Conservation (phyloP, 345 rosid genomes). For the Cardiospermum halicacabum region DNA sequence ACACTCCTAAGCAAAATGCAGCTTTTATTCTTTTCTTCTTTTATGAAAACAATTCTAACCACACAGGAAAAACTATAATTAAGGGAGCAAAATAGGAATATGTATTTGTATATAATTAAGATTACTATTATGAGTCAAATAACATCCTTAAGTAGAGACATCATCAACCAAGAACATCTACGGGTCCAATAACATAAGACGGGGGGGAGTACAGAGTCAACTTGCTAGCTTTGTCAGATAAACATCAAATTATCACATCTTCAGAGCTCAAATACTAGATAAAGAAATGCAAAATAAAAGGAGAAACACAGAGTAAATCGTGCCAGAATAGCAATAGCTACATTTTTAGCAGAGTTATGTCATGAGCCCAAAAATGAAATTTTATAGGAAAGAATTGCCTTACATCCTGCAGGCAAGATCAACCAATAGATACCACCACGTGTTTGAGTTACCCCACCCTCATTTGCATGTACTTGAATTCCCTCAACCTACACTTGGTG, state of each 20-base stretch:
- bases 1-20: too few relatives aligned
- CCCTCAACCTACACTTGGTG: slow-evolving; percentile 75
- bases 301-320: background rate
- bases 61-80: too few relatives aligned
- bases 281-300: background rate
- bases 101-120: too few relatives aligned
- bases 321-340: background rate
- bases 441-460: slow-evolving; percentile 90
- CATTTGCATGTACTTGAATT: slow-evolving; percentile 88
- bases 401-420: slow-evolving; percentile 99
- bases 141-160: too few relatives aligned
- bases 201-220: too few relatives aligned
- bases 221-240: too few relatives aligned
- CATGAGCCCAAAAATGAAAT: slow-evolving; percentile 9
- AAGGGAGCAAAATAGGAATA: too few relatives aligned
- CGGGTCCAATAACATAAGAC: too few relatives aligned
- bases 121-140: too few relatives aligned
- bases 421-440: slow-evolving; percentile 94
- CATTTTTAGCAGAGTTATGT: background rate
- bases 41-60: too few relatives aligned
- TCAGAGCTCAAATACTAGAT: background rate
- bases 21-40: too few relatives aligned
- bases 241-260: background rate
- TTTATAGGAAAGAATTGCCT: slow-evolving; percentile 20
- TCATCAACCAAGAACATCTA: too few relatives aligned